A percentile compares a stretch with the other conserved stretches of the same genome.
Conservation (phyloP, 495 filamentous ascomycete genomes). For the Hamigera avellanea region DNA sequence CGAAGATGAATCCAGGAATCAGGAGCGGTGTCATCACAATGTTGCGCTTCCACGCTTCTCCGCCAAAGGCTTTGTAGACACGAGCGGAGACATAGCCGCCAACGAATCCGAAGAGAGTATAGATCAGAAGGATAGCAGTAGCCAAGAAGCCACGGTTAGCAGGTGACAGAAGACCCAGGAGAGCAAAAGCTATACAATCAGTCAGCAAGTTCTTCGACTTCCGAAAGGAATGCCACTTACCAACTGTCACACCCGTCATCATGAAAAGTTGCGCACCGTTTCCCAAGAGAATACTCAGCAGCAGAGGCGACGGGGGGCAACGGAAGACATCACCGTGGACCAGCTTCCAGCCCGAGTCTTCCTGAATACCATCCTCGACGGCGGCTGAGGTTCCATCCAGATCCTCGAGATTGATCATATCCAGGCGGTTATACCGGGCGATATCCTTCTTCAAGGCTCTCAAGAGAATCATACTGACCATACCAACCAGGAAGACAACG, state of each 20-base stretch:
- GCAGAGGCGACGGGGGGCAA: conserved; percentile 65
- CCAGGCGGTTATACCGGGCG: conserved; percentile 85
- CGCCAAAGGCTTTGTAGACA: conserved; percentile 83
- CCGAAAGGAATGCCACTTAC: conserved; percentile 13
- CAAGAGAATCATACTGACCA: conserved; percentile 79
- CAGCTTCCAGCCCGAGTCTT: conserved; percentile 97
- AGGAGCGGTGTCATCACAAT: conserved; percentile 78
- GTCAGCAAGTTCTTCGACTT: conserved; percentile 1
- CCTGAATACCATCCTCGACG: conserved; percentile 86
- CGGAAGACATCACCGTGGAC: conserved; percentile 97
- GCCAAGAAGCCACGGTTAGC: conserved; percentile 89
- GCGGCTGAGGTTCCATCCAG: conserved; percentile 58
- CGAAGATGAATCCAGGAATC: conserved; percentile 79
- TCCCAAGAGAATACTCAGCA: conserved; percentile 80
- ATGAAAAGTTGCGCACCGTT: conserved; percentile 95
- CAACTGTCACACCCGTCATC: conserved; percentile 90
- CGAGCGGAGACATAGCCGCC: conserved; percentile 86
- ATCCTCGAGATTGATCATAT: conserved; percentile 77
- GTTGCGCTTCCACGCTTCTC: conserved; percentile 88
- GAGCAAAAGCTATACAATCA: conserved; percentile 53
- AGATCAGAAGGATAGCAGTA: conserved; percentile 83
- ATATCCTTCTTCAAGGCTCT: conserved; percentile 88
- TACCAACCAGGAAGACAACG: conserved; percentile 80
- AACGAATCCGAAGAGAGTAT: conserved; percentile 84
- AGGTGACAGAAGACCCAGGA: conserved; percentile 88